Evolutionary conservation across 2,329 filamentous ascomycete species (phyloP).

Genomic region (Penicillium sp.): DNA sequence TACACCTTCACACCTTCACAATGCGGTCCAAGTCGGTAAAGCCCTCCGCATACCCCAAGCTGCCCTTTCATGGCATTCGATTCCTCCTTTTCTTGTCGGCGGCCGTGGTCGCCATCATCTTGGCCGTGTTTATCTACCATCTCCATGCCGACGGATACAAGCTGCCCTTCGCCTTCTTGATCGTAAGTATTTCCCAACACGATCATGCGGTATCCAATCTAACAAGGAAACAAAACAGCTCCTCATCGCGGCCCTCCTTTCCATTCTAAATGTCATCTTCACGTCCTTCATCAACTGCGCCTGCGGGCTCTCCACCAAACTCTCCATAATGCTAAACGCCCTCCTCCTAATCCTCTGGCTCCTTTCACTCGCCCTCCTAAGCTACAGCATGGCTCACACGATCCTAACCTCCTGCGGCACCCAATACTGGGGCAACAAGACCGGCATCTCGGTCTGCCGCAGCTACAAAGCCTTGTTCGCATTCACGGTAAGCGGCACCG

Average conservation of each 20-base stretch:
- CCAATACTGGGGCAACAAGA: slow-evolving; percentile 53
- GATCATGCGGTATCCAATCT: background rate
- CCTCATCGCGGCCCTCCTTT: slow-evolving; percentile 51
- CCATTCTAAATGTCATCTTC: slow-evolving; percentile 48
- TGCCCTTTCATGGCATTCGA: slow-evolving; percentile 43
- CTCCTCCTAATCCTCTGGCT: slow-evolving; percentile 53
- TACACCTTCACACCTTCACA: slow-evolving; percentile 8
- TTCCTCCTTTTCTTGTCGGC: slow-evolving; percentile 50
- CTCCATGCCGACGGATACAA: slow-evolving; percentile 52
- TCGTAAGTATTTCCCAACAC: slow-evolving; percentile 44
- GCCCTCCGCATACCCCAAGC: slow-evolving; percentile 40
- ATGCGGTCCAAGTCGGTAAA: slow-evolving; percentile 36
- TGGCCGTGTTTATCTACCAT: slow-evolving; percentile 57
- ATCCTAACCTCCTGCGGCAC: slow-evolving; percentile 52
- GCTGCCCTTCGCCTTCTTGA: slow-evolving; percentile 59
- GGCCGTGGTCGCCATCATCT: slow-evolving; percentile 53
- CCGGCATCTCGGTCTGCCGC: slow-evolving; percentile 56
- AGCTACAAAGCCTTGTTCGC: slow-evolving; percentile 61
- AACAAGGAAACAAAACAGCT: slow-evolving; percentile 41
- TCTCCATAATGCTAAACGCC: slow-evolving; percentile 52
- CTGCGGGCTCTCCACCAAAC: slow-evolving; percentile 51
- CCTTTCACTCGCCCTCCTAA: slow-evolving; percentile 51
- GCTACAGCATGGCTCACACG: slow-evolving; percentile 55
- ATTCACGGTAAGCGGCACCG: slow-evolving; percentile 51
- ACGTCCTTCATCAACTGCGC: slow-evolving; percentile 54